Conservation (phyloP, 1,284 basidiomycete species). For the Somion occarium region DNA sequence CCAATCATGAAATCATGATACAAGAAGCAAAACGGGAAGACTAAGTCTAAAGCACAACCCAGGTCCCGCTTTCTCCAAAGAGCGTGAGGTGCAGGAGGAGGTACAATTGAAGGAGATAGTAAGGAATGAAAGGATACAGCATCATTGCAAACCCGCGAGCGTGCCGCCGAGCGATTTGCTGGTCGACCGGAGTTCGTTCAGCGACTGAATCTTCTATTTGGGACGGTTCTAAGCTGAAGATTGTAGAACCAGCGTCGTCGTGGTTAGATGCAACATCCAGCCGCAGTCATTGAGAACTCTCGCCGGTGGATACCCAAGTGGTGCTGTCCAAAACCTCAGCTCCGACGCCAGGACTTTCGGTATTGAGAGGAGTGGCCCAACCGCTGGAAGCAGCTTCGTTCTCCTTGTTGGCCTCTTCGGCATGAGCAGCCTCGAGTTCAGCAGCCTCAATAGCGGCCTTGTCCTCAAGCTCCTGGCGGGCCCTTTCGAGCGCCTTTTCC, state of each 20-base stretch:
- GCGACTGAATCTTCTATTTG: too few species aligned
- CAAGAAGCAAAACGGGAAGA: neutral
- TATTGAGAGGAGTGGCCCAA: too few species aligned
- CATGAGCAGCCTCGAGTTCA: neutral
- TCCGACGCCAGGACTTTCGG: too few species aligned
- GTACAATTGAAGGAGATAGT: constrained; percentile 4
- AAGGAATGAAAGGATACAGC: constrained; percentile 3
- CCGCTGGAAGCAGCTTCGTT: neutral
- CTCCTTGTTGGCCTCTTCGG: neutral
- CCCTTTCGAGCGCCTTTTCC: constrained; percentile 25
- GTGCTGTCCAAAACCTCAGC: too few species aligned
- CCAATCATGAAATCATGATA: neutral
- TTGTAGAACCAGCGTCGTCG: neutral
- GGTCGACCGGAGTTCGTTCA: neutral
- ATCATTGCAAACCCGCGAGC: constrained; percentile 2
- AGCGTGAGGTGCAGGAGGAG: constrained; percentile 1
- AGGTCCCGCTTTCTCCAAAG: constrained; percentile 3
- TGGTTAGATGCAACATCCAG: neutral
- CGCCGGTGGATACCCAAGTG: too few species aligned
- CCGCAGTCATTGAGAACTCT: neutral
- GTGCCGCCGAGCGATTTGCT: neutral
- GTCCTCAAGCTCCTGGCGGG: constrained; percentile 6
- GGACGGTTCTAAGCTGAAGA: too few species aligned
- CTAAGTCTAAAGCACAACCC: neutral
- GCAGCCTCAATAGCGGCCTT: constrained; percentile 1